Conservation (phyloP, 345 rosid species). For the Capsella bursapastoris region DNA sequence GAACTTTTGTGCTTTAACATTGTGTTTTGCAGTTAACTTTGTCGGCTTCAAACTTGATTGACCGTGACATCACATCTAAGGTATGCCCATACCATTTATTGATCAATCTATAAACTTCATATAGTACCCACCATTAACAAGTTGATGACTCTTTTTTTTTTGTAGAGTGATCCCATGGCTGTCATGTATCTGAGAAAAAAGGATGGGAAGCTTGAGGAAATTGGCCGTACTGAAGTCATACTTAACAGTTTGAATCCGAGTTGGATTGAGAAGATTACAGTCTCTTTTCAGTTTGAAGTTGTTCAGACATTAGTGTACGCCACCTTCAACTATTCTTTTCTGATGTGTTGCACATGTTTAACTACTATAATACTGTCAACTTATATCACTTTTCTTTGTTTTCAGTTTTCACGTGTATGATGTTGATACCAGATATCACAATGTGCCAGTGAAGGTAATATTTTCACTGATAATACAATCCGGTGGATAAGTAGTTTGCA, state of each 20-base stretch:
- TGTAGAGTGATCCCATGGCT: slow-evolving; percentile 89
- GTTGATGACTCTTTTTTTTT: slow-evolving; percentile 23
- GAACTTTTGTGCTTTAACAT: neutral
- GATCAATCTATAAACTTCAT: neutral
- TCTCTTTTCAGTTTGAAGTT: slow-evolving; percentile 80
- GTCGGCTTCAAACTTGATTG: slow-evolving; percentile 71
- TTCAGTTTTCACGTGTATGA: slow-evolving; percentile 75
- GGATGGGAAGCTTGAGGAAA: slow-evolving; percentile 74
- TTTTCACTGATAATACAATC: slow-evolving; percentile 11
- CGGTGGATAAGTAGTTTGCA: neutral
- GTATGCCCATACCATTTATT: slow-evolving; percentile 41
- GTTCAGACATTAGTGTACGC: slow-evolving; percentile 76
- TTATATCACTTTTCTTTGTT: slow-evolving; percentile 21
- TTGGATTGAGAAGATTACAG: slow-evolving; percentile 73
- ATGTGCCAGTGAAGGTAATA: slow-evolving; percentile 70
- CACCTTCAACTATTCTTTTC: neutral
- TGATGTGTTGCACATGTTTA: neutral
- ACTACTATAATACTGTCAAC: slow-evolving; percentile 10
- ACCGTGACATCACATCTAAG: slow-evolving; percentile 82
- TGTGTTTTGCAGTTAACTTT: slow-evolving; percentile 62
- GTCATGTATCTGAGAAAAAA: slow-evolving; percentile 61
- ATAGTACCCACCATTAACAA: neutral
- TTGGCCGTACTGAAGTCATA: slow-evolving; percentile 89
- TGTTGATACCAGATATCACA: slow-evolving; percentile 72
- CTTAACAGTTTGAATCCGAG: slow-evolving; percentile 69